Base-by-base conservation (phyloP, 768 basidiomycete species). In the Tricholoma sp. region DNA sequence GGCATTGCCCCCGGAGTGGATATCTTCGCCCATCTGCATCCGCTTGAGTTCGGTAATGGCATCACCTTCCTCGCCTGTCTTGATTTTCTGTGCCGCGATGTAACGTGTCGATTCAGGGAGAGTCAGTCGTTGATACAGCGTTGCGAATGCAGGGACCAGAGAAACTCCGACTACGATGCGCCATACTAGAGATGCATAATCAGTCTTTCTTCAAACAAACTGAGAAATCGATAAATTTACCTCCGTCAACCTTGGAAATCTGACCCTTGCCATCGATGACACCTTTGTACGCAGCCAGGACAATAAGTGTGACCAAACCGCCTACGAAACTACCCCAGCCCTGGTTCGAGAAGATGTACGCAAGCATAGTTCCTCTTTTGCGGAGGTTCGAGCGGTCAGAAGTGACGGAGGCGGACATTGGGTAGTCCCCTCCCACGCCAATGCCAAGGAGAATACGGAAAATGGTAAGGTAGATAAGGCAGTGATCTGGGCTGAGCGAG, bases 341-440 rank as follows among this genome's bases (percentile, higher is more conserved):
- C 68, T 90, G 85, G 67, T 85, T 86, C 0, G 86, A 77, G 62
- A 89, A 90, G 62, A 89, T 86, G 65, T 87, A 89, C 19, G 84
- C 77, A n/a, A 92, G 77, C 71, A 91, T 77, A 0, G 85, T 85
- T 0, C 89, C 89, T 12, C 87, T 79, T 51, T 87, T 83, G 35
- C 81, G 75, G 37, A 89, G 66, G 59, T 79, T 79, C 5, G 88
- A 78, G 12, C 86, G 79, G 62, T 91, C 89, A 5, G 81, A 81
- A 10, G 85, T 81, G 57, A 89, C 74, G 9, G 81, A 81, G 0
- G 88, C 87, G 10, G 80, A 83, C 87, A 90, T 86, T 1, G 88
- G 87, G 64, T 89, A 89, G 67, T 90, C 90, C 2, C 86, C 89
- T 14, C 88, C 90, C 0, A 91, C 83, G 21, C 89, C 90, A 16